Conservation (phyloP, 2,329 filamentous ascomycete genomes). For the Ophiostoma novo-ulmi region DNA sequence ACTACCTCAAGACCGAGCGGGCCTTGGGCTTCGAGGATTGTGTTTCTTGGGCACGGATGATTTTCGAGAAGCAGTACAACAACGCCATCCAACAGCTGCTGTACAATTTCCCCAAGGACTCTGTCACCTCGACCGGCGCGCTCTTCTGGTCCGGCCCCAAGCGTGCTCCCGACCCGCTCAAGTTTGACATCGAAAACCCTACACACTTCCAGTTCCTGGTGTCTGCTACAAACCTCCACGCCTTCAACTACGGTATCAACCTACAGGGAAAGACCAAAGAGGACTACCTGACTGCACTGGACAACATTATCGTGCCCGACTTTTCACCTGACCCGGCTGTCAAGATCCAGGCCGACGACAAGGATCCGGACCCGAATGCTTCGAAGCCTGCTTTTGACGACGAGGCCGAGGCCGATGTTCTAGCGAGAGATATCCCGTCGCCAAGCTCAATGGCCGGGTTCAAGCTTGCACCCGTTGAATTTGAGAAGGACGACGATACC, state of each 20-base stretch:
- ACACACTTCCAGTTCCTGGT: conserved; percentile 87
- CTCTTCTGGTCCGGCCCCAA: conserved; percentile 98
- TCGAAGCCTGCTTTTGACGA: conserved; percentile 55
- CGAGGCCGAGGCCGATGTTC: conserved; percentile 65
- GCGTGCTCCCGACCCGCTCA: conserved; percentile 85
- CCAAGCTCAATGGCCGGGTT: conserved; percentile 80
- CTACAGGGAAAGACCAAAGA: conserved; percentile 65
- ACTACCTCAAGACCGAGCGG: conserved; percentile 87
- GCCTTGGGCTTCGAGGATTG: conserved; percentile 92
- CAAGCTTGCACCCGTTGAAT: conserved; percentile 87
- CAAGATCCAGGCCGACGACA: conserved; percentile 95
- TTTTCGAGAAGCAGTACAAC: conserved; percentile 96
- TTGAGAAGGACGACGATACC: conserved; percentile 94
- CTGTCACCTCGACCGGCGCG: conserved; percentile 77
- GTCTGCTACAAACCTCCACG: conserved; percentile 84
- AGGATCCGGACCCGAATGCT: conserved; percentile 82
- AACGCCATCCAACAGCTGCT: conserved; percentile 93
- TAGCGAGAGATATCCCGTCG: conserved; percentile 67
- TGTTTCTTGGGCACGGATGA: conserved; percentile 85
- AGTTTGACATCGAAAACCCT: conserved; percentile 77
- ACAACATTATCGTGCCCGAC: conserved; percentile 92
- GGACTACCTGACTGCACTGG: conserved; percentile 73
- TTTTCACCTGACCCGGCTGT: conserved; percentile 85
- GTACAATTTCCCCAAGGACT: conserved; percentile 96
- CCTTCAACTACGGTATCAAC: conserved; percentile 97